Base-by-base conservation (phyloP, 345 rosid genomes). In the Citrus cavaleriei region DNA sequence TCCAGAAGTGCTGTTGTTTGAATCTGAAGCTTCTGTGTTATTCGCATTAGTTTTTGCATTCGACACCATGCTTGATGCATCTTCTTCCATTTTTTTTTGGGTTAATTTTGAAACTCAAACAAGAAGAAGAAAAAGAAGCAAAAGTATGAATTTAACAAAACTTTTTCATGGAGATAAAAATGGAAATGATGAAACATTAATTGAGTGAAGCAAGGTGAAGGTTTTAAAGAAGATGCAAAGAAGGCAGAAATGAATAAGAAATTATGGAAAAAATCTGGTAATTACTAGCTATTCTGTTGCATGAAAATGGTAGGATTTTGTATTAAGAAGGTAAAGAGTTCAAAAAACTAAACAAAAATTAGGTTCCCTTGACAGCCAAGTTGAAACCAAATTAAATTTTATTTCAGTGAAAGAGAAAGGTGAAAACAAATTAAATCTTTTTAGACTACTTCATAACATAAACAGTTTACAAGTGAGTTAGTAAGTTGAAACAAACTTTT, bases 191-290 rank as follows among this genome's bases (percentile, higher is more conserved):
- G 42, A 54, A 32, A 40, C 22, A 16, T 30, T 46, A 46, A 46
- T 13, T 42, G 38, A 72, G 63, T 28, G 27, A 32, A 34, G 75
- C 62, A n/a, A 72, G 28, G 38, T 21, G 64, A 72, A 40, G 60
- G 42, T 71, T 54, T 71, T 54, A 51, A 71, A 21, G 18, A 21
- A 19, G 16, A 42, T 22, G 14, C 28, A 59, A 59, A 24, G 58
- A 14, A 16, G 38, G 22, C 59, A 25, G 13, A 62, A 24, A 60
- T 3, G 25, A 12, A 77, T 77, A 16, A 69, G 81, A 57, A 85
- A 81, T 80, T 27, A 65, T 74, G 82, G 82, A 83, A 73, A 22
- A 78, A 79, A 77, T 79, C 54, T 57, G 72, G 82, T 32, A 83
- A 84, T 81, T 67, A 81, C 18, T 70, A 69, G n/a, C 13, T 58